These are phyloP conservation scores for Boletus rex-veris DNA, from an alignment of 768 basidiomycete species.

Conservation along the genomic window DNA sequence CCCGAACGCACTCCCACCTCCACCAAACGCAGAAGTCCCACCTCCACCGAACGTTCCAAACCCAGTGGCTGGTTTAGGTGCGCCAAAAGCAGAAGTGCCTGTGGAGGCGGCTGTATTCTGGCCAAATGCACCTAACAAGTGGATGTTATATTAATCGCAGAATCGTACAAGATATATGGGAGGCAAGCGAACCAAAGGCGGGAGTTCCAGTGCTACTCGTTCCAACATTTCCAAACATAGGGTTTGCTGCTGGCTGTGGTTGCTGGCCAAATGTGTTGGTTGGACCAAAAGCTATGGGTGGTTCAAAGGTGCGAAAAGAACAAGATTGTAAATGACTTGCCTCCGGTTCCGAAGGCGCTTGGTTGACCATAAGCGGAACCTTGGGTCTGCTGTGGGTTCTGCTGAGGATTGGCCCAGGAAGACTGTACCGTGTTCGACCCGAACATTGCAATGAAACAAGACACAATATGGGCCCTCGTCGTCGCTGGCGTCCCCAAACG, in stretches of 20 bases:
- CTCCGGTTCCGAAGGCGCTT: slow-evolving; percentile 55
- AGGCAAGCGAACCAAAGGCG: slow-evolving; percentile 33
- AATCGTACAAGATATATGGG: neutral
- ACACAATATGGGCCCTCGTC: slow-evolving; percentile 20
- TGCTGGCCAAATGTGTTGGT: slow-evolving; percentile 61
- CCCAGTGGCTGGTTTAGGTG: slow-evolving; percentile 64
- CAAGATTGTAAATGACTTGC: slow-evolving; percentile 33
- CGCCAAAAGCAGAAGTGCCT: slow-evolving; percentile 53
- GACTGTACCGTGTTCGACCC: slow-evolving; percentile 48
- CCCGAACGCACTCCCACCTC: slow-evolving; percentile 41
- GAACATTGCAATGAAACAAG: slow-evolving; percentile 52
- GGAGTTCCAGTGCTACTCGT: slow-evolving; percentile 34
- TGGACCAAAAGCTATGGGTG: slow-evolving; percentile 50
- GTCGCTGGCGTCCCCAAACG: slow-evolving; percentile 20
- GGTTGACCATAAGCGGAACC: slow-evolving; percentile 70
- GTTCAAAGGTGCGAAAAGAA: slow-evolving; percentile 24
- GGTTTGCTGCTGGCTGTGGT: slow-evolving; percentile 66
- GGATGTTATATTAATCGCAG: slow-evolving; percentile 3
- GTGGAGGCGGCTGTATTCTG: slow-evolving; percentile 36
- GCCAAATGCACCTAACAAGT: slow-evolving; percentile 38
- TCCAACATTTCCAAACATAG: slow-evolving; percentile 73
- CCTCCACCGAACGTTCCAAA: slow-evolving; percentile 76
- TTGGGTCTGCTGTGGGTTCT: slow-evolving; percentile 54
- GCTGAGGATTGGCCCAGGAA: slow-evolving; percentile 66
- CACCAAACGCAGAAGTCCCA: slow-evolving; percentile 51